These are phyloP conservation scores for Neohortaea acidophila DNA, from an alignment of 495 filamentous ascomycete species.

Conservation along the genomic window DNA sequence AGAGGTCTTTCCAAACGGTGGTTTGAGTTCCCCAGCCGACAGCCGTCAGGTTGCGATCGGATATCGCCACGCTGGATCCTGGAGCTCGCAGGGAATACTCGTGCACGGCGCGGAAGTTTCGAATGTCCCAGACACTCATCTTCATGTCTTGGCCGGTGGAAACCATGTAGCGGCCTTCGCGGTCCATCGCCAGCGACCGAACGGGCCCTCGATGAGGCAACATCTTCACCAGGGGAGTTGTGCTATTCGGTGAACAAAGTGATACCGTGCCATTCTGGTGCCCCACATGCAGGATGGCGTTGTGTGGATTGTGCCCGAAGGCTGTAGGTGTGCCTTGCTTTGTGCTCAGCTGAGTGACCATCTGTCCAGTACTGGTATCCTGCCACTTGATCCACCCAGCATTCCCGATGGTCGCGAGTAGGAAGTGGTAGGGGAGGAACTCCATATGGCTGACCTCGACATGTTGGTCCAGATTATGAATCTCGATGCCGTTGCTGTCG, in stretches of 20 bases:
- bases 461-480: slow-evolving; percentile 80
- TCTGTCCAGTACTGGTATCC: slow-evolving; percentile 81
- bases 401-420: slow-evolving; percentile 72
- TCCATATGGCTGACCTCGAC: slow-evolving; percentile 89
- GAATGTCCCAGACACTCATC: slow-evolving; percentile 94
- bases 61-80: slow-evolving; percentile 71
- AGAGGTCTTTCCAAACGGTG: slow-evolving; percentile 78
- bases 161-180: slow-evolving; percentile 90
- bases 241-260: slow-evolving; percentile 88
- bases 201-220: slow-evolving; percentile 94
- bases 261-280: slow-evolving; percentile 90
- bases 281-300: slow-evolving; percentile 79
- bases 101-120: slow-evolving; percentile 83
- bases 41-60: slow-evolving; percentile 70
- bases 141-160: slow-evolving; percentile 77
- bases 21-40: slow-evolving; percentile 86
- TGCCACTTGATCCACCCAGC: slow-evolving; percentile 84
- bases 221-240: slow-evolving; percentile 76
- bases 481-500: slow-evolving; percentile 70
- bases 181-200: slow-evolving; percentile 66
- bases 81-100: slow-evolving; percentile 77
- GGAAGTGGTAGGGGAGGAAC: slow-evolving; percentile 91
- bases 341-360: slow-evolving; percentile 70
- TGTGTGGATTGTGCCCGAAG: slow-evolving; percentile 73
- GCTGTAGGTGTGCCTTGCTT: slow-evolving; percentile 69